Conservation (phyloP, 345 rosid genomes). For the Rhodamnia argentea region DNA sequence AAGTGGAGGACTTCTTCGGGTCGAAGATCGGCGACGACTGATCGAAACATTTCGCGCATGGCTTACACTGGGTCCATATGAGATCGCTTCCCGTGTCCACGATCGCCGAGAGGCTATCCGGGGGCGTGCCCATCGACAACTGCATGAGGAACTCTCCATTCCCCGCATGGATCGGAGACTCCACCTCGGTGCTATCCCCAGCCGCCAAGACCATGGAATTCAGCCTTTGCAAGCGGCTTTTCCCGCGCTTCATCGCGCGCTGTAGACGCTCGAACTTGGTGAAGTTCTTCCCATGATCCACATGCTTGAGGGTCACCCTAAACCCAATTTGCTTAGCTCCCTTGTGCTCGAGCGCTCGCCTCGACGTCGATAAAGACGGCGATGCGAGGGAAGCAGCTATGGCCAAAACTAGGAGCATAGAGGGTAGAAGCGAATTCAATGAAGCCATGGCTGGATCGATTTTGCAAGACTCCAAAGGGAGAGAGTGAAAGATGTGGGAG, state of each 20-base stretch:
- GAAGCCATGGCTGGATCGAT: constrained; percentile 13
- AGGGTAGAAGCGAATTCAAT: background rate
- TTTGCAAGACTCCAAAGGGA: background rate
- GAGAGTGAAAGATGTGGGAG: background rate
- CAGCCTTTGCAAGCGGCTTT: constrained; percentile 45
- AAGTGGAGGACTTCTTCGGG: constrained; percentile 59
- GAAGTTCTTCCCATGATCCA: constrained; percentile 68
- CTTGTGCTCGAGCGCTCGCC: constrained; percentile 1
- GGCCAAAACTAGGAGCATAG: background rate
- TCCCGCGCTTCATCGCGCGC: constrained; percentile 59
- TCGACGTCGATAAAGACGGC: constrained; percentile 10
- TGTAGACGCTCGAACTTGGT: constrained; percentile 60
- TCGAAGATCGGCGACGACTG: constrained; percentile 77
- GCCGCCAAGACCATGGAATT: constrained; percentile 36
- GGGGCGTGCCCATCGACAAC: constrained; percentile 61
- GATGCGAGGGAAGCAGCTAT: background rate
- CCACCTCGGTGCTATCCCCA: constrained; percentile 5
- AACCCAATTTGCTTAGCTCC: constrained; percentile 20
- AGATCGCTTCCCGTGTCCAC: constrained; percentile 89
- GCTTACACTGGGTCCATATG: constrained; percentile 96
- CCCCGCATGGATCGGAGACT: constrained; percentile 49
- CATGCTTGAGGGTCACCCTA: constrained; percentile 38
- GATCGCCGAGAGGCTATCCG: constrained; percentile 48
- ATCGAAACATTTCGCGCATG: constrained; percentile 54
- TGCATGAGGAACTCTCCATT: constrained; percentile 79